Evolutionary conservation across 441 rosid genomes (phyloP), one percentile per base, ranked within the genome.

Genomic region (Croton laevigatus): DNA sequence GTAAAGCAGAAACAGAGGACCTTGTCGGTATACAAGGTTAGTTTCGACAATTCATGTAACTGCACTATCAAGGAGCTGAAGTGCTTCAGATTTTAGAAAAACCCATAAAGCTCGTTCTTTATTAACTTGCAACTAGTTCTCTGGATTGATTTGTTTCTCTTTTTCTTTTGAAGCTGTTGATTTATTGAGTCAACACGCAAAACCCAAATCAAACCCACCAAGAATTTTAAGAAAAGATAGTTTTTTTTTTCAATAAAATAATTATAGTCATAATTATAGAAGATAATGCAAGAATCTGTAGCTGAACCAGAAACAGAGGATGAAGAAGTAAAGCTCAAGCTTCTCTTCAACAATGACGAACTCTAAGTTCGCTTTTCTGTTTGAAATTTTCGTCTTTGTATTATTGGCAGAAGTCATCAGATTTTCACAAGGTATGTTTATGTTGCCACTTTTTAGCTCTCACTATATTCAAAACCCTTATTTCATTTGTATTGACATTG

Each of bases 241-340:
- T 5, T 32, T 14, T 27, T n/a, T 57, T 27, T 14, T 14, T 20
- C 13, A n/a, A 68, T n/a, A 53, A 6, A 17, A 34, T 55, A 1
- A 66, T 52, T 73, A 53, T 63, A 59, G 19, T 0, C 6, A 36
- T 13, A 58, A 58, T 58, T 32, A 32, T 57, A 17, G 59, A 81
- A 80, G 93, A 87, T 92, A 87, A 93, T 91, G 98, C 95, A 78
- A 83, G 88, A 81, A 72, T 82, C 84, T 80, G 59, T 76, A 68
- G 78, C 83, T 63, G 87, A 81, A 75, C 69, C 71, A 53, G 87
- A 82, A 81, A 69, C 82, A 38, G 92, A 77, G 71, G 87, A 85
- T 73, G 88, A 76, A 69, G 84, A 61, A 19, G 74, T 59, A 49
- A 77, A 77, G 74, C 82, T 85, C 76, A 70, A 75, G 76, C 75